Percentiles rank a stretch among this genome's conserved stretches.
These are phyloP conservation scores for Malus hybrid DNA, from an alignment of 331 rosid genomes.

Conservation along the genomic window DNA sequence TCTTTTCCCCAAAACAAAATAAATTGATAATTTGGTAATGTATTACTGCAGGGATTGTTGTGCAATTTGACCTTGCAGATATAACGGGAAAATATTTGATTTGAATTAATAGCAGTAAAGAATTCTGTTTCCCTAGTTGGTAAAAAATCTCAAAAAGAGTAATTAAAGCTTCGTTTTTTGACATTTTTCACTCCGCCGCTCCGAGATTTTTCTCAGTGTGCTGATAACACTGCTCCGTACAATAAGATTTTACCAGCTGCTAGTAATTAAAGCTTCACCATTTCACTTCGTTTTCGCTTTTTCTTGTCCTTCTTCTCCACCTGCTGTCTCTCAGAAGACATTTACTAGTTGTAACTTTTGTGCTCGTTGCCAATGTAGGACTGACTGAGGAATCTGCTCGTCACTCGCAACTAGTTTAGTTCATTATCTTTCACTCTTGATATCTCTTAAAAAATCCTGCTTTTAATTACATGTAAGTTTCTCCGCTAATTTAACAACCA, in stretches of 20 bases:
- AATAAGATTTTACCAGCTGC: too few relatives aligned
- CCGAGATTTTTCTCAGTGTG: too few relatives aligned
- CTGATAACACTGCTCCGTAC: too few relatives aligned
- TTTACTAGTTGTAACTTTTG: background rate
- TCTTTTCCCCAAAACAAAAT: too few relatives aligned
- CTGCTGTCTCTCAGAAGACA: background rate
- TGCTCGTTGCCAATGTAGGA: too few relatives aligned
- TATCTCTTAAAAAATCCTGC: too few relatives aligned
- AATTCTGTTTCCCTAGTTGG: too few relatives aligned
- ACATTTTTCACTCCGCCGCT: too few relatives aligned
- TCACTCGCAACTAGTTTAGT: background rate
- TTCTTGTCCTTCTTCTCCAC: background rate
- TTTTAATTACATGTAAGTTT: background rate
- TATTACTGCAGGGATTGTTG: background rate
- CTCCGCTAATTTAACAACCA: background rate
- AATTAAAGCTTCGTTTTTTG: constrained; percentile 7
- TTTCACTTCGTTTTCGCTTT: background rate
- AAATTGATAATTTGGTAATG: background rate
- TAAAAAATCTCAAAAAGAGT: background rate
- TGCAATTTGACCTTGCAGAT: background rate
- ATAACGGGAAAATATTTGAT: background rate
- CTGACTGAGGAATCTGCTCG: too few relatives aligned
- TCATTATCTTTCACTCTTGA: background rate
- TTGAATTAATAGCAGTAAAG: background rate
- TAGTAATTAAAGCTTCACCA: too few relatives aligned